Evolutionary conservation across 2,329 filamentous ascomycete species (phyloP).

Genomic region (Sordariomycetes sp.): DNA sequence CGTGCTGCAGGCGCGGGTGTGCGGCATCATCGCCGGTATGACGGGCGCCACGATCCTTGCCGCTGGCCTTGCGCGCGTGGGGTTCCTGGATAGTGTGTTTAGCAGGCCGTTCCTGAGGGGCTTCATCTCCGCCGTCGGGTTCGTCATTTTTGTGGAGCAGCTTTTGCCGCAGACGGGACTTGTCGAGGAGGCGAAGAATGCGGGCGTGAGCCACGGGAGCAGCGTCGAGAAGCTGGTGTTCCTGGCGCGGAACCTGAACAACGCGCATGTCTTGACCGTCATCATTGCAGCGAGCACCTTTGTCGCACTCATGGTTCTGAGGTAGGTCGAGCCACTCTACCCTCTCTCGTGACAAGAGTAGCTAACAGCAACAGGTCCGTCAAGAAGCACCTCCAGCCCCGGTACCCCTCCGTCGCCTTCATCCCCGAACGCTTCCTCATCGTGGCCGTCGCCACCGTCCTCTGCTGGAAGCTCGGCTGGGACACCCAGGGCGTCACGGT

Average conservation of each 20-base stretch:
- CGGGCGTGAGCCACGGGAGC: slow-evolving; percentile 66
- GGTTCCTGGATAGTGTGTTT: slow-evolving; percentile 88
- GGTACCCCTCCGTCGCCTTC: slow-evolving; percentile 71
- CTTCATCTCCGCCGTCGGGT: slow-evolving; percentile 94
- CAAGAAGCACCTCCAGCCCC: slow-evolving; percentile 68
- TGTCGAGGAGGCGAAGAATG: slow-evolving; percentile 45
- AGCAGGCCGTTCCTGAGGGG: slow-evolving; percentile 85
- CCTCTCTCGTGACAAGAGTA: not conserved
- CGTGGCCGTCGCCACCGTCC: slow-evolving; percentile 69
- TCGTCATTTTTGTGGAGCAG: slow-evolving; percentile 93
- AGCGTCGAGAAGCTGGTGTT: slow-evolving; percentile 79
- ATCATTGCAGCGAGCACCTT: slow-evolving; percentile 71
- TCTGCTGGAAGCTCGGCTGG: slow-evolving; percentile 69
- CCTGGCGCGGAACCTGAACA: slow-evolving; percentile 50
- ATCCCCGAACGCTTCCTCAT: slow-evolving; percentile 85
- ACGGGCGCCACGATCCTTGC: slow-evolving; percentile 81
- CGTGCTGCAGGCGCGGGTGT: slow-evolving; percentile 62
- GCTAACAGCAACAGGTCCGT: slow-evolving; percentile 43
- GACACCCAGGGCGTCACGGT: slow-evolving; percentile 69
- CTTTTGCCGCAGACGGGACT: slow-evolving; percentile 83
- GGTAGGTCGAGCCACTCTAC: slow-evolving; percentile 34
- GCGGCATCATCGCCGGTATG: slow-evolving; percentile 78
- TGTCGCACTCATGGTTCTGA: slow-evolving; percentile 76
- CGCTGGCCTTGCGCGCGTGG: slow-evolving; percentile 71
- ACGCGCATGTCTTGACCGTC: slow-evolving; percentile 63